These are phyloP conservation scores for Colletotrichum destructivum DNA, from an alignment of 2,329 filamentous ascomycete genomes.

Conservation along the genomic window DNA sequence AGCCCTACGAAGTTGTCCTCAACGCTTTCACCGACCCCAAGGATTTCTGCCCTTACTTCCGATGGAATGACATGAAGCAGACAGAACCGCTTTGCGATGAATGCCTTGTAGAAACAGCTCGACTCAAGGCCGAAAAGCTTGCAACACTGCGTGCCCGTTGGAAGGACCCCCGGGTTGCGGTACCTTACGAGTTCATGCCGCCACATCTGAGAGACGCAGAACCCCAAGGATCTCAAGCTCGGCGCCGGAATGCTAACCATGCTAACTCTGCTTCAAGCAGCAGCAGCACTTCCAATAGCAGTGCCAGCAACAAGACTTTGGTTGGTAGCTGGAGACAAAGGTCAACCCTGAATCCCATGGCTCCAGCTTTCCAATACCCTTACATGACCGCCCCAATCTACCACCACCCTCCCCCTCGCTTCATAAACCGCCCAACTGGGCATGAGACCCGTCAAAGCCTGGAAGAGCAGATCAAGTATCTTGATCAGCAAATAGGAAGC, in stretches of 20 bases:
- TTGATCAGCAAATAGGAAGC: conserved; percentile 5
- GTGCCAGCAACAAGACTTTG: background rate
- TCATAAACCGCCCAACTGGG: background rate
- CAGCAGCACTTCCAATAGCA: background rate
- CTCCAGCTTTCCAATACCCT: no score
- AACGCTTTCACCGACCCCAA: background rate
- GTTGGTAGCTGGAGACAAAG: no score
- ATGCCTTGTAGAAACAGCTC: conserved; percentile 4
- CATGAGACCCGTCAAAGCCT: background rate
- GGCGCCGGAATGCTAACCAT: background rate
- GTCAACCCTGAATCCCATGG: no score
- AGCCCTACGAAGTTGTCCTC: background rate
- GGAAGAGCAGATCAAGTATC: background rate
- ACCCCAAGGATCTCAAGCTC: no score
- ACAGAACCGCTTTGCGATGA: background rate
- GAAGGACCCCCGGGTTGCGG: conserved; percentile 13
- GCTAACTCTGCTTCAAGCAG: no score
- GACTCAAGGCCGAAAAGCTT: background rate
- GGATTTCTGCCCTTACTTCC: conserved; percentile 17
- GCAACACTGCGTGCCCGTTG: background rate
- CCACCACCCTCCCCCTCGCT: background rate
- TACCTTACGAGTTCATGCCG: conserved; percentile 14
- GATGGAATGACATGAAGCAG: conserved; percentile 1
- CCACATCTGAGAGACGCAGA: background rate
- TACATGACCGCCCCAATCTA: no score